A percentile compares a stretch with the other conserved stretches of the same genome.
Conservation (phyloP, 2,329 filamentous ascomycete species). For the Fusarium marasasianum region DNA sequence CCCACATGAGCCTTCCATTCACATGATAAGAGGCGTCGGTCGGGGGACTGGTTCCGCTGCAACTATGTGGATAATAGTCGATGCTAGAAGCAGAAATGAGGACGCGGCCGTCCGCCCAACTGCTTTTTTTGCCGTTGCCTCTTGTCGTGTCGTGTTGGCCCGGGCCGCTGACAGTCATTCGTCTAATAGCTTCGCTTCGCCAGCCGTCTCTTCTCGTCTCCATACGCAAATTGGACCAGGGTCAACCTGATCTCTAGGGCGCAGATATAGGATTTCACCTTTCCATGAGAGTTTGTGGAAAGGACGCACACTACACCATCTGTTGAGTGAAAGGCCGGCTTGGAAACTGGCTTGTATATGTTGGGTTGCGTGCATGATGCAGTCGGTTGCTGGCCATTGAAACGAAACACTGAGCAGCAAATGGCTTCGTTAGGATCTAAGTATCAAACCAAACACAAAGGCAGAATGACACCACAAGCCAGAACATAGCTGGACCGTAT, state of each 20-base stretch:
- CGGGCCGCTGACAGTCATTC: background rate
- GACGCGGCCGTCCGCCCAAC: constrained; percentile 8
- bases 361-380: constrained; percentile 13
- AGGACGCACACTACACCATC: background rate
- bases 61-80: constrained; percentile 10
- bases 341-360: background rate
- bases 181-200: constrained; percentile 7
- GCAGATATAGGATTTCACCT: background rate
- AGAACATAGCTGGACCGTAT: background rate
- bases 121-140: background rate
- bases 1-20: constrained; percentile 38
- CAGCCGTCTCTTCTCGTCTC: background rate
- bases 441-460: constrained; percentile 17
- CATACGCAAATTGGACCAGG: background rate
- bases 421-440: constrained; percentile 16
- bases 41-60: constrained; percentile 35
- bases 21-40: constrained; percentile 38
- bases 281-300: background rate
- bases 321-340: background rate
- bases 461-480: background rate
- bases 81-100: background rate
- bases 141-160: background rate
- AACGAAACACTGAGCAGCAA: constrained; percentile 14
- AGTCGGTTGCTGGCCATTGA: constrained; percentile 1
- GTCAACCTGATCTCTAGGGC: constrained; percentile 3